These are phyloP conservation scores for Aphanomyces astaci DNA, from an alignment of 352 stramenopile species.

Conservation along the genomic window DNA sequence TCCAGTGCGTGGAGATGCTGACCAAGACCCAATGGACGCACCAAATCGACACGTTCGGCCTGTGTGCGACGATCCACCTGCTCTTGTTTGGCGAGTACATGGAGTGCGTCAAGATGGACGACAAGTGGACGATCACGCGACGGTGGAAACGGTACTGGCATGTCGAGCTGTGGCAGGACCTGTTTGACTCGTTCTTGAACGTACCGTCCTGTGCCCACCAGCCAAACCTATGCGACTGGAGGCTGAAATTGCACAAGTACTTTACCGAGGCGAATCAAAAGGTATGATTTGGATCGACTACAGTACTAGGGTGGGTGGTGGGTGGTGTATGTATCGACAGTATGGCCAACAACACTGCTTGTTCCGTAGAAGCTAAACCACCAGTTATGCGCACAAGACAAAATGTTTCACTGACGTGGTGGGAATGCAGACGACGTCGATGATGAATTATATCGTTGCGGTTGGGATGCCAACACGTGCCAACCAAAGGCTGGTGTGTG, in stretches of 20 bases:
- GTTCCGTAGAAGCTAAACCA: too few species aligned
- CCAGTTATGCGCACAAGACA: not conserved
- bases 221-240: conserved; percentile 24
- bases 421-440: too few species aligned
- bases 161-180: conserved; percentile 51
- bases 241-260: not conserved
- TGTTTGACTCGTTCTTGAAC: conserved; percentile 72
- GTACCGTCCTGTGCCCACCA: conserved; percentile 55
- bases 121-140: conserved; percentile 39
- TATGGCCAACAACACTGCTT: too few species aligned
- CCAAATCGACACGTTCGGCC: conserved; percentile 81
- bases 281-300: not conserved
- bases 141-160: conserved; percentile 80
- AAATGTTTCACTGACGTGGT: too few species aligned
- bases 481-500: too few species aligned
- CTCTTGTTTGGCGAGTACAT: conserved; percentile 84
- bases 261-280: not conserved
- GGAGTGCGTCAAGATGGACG: conserved; percentile 27
- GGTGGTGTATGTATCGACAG: too few species aligned
- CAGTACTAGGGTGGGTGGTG: too few species aligned
- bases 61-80: conserved; percentile 66
- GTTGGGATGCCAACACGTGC: too few species aligned
- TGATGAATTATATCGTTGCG: too few species aligned
- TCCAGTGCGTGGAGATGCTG: conserved; percentile 81
- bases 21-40: conserved; percentile 60